phyloP scores from a whole-genome alignment of 768 basidiomycete species.

The Naganishia vaughanmartiniae region DNA sequence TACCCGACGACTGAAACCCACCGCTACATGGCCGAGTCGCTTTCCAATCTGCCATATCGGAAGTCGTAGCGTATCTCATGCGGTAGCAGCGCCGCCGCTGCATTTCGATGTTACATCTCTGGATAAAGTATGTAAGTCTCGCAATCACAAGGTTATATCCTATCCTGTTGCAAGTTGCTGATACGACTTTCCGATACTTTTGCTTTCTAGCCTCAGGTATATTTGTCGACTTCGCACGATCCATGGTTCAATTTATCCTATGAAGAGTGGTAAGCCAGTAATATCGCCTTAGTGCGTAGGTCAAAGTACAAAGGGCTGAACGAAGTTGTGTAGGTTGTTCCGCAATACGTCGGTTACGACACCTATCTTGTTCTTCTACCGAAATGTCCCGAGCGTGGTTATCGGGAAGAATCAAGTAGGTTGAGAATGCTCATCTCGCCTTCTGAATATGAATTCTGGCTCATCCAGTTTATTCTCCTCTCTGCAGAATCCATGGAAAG shows the following conservation, averaged over 20 bases:
- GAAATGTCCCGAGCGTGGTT: constrained; percentile 82
- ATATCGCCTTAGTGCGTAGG: not conserved
- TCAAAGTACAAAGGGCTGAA: not conserved
- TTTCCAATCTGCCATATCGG: not conserved
- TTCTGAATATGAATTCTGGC: not conserved
- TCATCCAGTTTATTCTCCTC: not conserved
- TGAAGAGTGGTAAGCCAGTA: constrained; percentile 73
- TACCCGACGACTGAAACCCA: not conserved
- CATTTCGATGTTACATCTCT: not conserved
- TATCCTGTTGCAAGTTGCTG: no score
- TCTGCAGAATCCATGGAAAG: constrained; percentile 94
- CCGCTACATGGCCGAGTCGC: not conserved
- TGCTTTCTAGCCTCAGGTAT: constrained; percentile 43
- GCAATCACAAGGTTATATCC: not conserved
- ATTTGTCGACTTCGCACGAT: constrained; percentile 69
- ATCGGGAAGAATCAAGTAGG: constrained; percentile 79
- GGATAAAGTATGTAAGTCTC: constrained; percentile 18
- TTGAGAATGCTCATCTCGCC: not conserved
- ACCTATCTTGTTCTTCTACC: constrained; percentile 81
- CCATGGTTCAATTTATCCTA: constrained; percentile 86
- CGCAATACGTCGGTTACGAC: constrained; percentile 65
- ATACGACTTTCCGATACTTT: not conserved
- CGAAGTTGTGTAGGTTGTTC: constrained; percentile 64
- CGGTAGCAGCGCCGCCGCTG: not conserved
- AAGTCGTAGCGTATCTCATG: constrained; percentile 5